Evolutionary conservation across 2,329 filamentous ascomycete species (phyloP).

Genomic region (Cladophialophora psammophila): DNA sequence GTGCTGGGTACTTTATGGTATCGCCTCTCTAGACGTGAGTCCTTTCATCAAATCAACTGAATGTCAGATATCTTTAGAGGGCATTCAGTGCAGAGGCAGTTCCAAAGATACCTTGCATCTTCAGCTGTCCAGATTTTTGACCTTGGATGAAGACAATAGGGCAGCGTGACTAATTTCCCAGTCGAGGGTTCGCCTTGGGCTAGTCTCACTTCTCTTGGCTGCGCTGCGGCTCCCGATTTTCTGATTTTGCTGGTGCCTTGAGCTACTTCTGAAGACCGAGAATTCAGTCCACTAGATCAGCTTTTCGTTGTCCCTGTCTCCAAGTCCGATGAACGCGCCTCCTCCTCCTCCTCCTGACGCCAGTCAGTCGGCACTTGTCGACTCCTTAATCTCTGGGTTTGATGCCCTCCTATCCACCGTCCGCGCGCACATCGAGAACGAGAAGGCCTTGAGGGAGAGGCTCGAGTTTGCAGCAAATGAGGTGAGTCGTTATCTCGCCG

Average conservation of each 20-base stretch:
- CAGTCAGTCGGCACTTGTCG: slow-evolving; percentile 21
- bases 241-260: slow-evolving; percentile 1
- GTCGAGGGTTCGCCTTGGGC: background rate
- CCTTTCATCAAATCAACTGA: no score
- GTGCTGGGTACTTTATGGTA: no score
- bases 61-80: no score
- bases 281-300: background rate
- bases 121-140: no score
- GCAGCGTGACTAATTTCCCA: background rate
- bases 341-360: slow-evolving; percentile 16
- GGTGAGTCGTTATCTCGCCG: slow-evolving; percentile 21
- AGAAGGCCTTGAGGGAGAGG: slow-evolving; percentile 29
- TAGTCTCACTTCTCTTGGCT: background rate
- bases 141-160: no score
- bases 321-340: slow-evolving; percentile 27
- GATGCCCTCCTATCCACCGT: slow-evolving; percentile 27
- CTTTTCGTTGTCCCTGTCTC: background rate
- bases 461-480: slow-evolving; percentile 36
- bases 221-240: background rate
- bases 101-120: no score
- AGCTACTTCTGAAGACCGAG: background rate
- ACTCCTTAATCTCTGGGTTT: slow-evolving; percentile 29
- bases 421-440: slow-evolving; percentile 21
- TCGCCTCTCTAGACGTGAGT: no score
- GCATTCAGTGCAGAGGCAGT: no score